These are phyloP conservation scores for Geosiphon pyriformis DNA, from an alignment of 192 early-diverging fungal species.

Conservation along the genomic window DNA sequence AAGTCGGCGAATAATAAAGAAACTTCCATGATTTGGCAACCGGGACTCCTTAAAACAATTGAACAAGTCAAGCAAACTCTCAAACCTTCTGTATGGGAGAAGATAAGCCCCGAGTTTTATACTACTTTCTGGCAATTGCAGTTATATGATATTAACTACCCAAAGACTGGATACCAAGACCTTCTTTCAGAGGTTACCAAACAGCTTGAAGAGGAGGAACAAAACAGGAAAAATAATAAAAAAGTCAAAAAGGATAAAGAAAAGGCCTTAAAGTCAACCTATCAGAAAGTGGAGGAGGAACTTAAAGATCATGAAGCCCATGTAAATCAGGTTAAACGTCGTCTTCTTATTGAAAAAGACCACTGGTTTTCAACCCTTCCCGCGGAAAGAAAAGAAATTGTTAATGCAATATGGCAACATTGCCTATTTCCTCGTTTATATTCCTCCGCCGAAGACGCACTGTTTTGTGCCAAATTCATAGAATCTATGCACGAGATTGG, in stretches of 20 bases:
- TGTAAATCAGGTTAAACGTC: constrained; percentile 16
- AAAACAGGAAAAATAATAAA: too few relatives aligned
- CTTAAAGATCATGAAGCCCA: constrained; percentile 28
- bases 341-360: constrained; percentile 39
- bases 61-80: constrained; percentile 33
- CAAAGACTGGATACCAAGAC: constrained; percentile 52
- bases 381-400: constrained; percentile 36
- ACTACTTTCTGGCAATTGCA: constrained; percentile 74
- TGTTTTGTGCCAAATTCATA: constrained; percentile 71
- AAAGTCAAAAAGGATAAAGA: constrained; percentile 21
- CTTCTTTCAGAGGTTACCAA: neutral
- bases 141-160: constrained; percentile 69
- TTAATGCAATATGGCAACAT: constrained; percentile 55
- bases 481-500: constrained; percentile 64
- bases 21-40: constrained; percentile 32
- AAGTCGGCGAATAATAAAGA: neutral
- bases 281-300: constrained; percentile 19
- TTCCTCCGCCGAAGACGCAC: constrained; percentile 62
- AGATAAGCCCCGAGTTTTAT: constrained; percentile 62
- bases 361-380: constrained; percentile 44
- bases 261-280: constrained; percentile 15
- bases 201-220: constrained; percentile 44
- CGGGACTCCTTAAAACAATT: constrained; percentile 23
- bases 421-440: constrained; percentile 67
- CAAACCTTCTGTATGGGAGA: constrained; percentile 38